Evolutionary conservation across 2,329 filamentous ascomycete species (phyloP).

Genomic region (Curvularia eragrostidis): DNA sequence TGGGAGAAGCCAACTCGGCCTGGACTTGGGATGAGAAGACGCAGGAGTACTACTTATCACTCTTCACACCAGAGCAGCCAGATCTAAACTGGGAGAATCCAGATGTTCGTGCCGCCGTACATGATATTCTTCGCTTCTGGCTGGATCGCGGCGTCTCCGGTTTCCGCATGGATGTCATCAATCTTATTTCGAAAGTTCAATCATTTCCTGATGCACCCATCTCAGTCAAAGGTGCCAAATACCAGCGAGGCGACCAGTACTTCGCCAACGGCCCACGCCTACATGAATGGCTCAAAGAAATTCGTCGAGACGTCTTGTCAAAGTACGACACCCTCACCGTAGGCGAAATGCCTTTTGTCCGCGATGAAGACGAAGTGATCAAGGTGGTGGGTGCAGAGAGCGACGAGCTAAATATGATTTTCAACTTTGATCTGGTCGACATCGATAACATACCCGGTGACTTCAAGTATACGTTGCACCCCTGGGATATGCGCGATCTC

Average conservation of each 20-base stretch:
- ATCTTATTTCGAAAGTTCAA: slow-evolving; percentile 47
- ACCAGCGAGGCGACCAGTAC: slow-evolving; percentile 58
- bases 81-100: slow-evolving; percentile 84
- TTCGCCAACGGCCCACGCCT: slow-evolving; percentile 72
- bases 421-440: slow-evolving; percentile 58
- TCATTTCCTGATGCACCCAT: slow-evolving; percentile 39
- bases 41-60: slow-evolving; percentile 76
- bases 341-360: slow-evolving; percentile 66
- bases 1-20: slow-evolving; percentile 62
- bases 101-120: slow-evolving; percentile 70
- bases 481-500: slow-evolving; percentile 45
- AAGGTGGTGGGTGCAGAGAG: slow-evolving; percentile 53
- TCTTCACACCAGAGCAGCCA: slow-evolving; percentile 78
- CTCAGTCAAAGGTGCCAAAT: slow-evolving; percentile 42
- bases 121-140: slow-evolving; percentile 80
- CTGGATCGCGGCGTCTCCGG: slow-evolving; percentile 69
- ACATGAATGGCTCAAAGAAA: slow-evolving; percentile 72
- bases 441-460: slow-evolving; percentile 48
- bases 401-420: slow-evolving; percentile 71
- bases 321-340: slow-evolving; percentile 70
- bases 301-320: slow-evolving; percentile 64
- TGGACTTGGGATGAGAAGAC: slow-evolving; percentile 77
- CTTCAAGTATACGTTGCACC: slow-evolving; percentile 45
- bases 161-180: slow-evolving; percentile 53
- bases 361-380: slow-evolving; percentile 57